phyloP scores from a whole-genome alignment of 2,329 filamentous ascomycete species.

The Claviceps africana region DNA sequence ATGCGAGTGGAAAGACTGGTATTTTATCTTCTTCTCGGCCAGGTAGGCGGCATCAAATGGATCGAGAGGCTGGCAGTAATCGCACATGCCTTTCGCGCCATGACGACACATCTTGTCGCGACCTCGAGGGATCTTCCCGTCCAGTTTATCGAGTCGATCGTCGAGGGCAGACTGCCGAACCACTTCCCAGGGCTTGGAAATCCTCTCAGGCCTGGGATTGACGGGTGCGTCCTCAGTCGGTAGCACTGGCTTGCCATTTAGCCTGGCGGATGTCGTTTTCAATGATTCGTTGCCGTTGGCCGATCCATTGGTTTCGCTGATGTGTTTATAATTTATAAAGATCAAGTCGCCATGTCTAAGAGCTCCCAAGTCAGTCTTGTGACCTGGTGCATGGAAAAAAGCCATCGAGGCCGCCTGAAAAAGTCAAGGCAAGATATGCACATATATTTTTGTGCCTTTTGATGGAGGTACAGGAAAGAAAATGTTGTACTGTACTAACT shows the following conservation, averaged over 20 bases:
- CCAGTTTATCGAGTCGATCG: conserved; percentile 68
- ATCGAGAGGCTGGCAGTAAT: conserved; percentile 95
- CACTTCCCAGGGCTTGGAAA: conserved; percentile 57
- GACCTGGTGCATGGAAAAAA: conserved; percentile 12
- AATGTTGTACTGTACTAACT: conserved; percentile 22
- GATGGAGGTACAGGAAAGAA: background rate
- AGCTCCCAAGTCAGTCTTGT: background rate
- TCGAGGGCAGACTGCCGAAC: conserved; percentile 81
- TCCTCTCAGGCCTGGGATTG: conserved; percentile 51
- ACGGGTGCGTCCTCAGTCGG: conserved; percentile 54
- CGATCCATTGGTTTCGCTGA: conserved; percentile 23
- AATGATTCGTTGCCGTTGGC: conserved; percentile 24
- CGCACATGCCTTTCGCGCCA: conserved; percentile 95
- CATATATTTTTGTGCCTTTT: background rate
- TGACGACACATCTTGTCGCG: conserved; percentile 90
- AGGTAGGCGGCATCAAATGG: conserved; percentile 85
- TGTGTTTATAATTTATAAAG: conserved; percentile 66
- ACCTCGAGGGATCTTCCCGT: conserved; percentile 75
- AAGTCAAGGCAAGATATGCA: background rate
- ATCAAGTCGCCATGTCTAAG: conserved; percentile 78
- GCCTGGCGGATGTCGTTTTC: conserved; percentile 42
- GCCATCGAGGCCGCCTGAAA: background rate
- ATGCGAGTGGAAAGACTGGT: conserved; percentile 89
- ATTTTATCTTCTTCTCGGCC: conserved; percentile 95
- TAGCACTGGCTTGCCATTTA: conserved; percentile 65